Evolutionary conservation across 208 protist species (phyloP).

Genomic region (Leishmania martiniquensis): DNA sequence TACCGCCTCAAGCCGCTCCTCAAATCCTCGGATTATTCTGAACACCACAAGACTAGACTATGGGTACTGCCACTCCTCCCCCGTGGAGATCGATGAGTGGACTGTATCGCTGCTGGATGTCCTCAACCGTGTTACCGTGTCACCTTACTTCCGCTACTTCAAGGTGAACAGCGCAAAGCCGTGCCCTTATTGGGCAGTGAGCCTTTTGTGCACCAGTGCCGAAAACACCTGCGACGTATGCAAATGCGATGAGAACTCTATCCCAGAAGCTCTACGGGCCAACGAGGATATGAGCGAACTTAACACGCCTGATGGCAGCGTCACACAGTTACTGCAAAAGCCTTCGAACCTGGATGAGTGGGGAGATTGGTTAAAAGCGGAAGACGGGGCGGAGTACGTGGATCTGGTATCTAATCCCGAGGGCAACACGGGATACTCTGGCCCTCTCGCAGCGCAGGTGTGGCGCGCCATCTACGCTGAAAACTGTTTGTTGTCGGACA

Average conservation of each 20-base stretch:
- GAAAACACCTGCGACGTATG: conserved; percentile 85
- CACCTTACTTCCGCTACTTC: conserved; percentile 90
- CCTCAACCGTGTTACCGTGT: conserved; percentile 74
- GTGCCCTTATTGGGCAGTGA: conserved; percentile 90
- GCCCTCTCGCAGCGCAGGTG: conserved; percentile 70
- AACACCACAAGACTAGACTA: conserved; percentile 41
- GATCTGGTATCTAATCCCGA: conserved; percentile 86
- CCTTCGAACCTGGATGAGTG: conserved; percentile 62
- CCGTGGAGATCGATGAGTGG: conserved; percentile 45
- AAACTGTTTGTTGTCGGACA: conserved; percentile 61
- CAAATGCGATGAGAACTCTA: conserved; percentile 72
- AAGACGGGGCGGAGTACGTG: conserved; percentile 68
- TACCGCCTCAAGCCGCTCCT: neutral
- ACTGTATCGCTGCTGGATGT: conserved; percentile 46
- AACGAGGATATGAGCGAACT: conserved; percentile 82
- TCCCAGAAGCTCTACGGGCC: conserved; percentile 68
- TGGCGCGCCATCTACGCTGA: conserved; percentile 89
- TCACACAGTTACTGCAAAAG: conserved; percentile 28
- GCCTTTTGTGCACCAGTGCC: conserved; percentile 70
- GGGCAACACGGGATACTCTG: conserved; percentile 86
- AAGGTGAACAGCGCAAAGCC: conserved; percentile 83
- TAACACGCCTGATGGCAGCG: conserved; percentile 33
- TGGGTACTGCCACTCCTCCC: conserved; percentile 68
- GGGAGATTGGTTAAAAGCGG: conserved; percentile 46
- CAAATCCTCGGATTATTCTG: conserved; percentile 19